Evolutionary conservation across 192 early-diverging fungal species (phyloP).

Genomic region (Backusella morwellensis): DNA sequence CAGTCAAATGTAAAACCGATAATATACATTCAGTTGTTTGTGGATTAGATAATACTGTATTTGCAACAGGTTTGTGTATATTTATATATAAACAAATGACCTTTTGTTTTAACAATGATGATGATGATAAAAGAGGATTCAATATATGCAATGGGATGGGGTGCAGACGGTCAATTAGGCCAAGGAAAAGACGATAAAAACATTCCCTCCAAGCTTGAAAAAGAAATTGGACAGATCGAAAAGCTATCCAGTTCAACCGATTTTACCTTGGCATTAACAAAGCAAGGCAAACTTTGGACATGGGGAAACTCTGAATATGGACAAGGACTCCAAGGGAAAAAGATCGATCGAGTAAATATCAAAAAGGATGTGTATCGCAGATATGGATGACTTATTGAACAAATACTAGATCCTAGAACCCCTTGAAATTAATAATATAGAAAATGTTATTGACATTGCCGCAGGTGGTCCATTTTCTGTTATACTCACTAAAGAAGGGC

Average conservation of each 20-base stretch:
- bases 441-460: constrained; percentile 52
- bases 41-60: constrained; percentile 66
- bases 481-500: constrained; percentile 49
- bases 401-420: constrained; percentile 56
- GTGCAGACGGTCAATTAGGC: constrained; percentile 74
- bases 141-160: constrained; percentile 73
- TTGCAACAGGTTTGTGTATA: constrained; percentile 32
- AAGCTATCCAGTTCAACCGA: constrained; percentile 64
- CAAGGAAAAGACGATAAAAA: constrained; percentile 46
- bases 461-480: constrained; percentile 68
- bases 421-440: constrained; percentile 39
- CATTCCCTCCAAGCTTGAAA: constrained; percentile 14
- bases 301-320: constrained; percentile 82
- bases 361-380: not conserved
- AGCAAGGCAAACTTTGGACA: constrained; percentile 54
- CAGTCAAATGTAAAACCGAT: constrained; percentile 25
- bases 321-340: constrained; percentile 61
- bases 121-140: constrained; percentile 29
- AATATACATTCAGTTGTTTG: constrained; percentile 55
- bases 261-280: constrained; percentile 58
- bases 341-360: constrained; percentile 54
- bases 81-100: not conserved
- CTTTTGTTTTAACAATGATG: not conserved
- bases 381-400: constrained; percentile 11
- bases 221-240: constrained; percentile 23